These are phyloP conservation scores for Symbiodinium natans DNA, from an alignment of 73 alveolate species.

Conservation along the genomic window DNA sequence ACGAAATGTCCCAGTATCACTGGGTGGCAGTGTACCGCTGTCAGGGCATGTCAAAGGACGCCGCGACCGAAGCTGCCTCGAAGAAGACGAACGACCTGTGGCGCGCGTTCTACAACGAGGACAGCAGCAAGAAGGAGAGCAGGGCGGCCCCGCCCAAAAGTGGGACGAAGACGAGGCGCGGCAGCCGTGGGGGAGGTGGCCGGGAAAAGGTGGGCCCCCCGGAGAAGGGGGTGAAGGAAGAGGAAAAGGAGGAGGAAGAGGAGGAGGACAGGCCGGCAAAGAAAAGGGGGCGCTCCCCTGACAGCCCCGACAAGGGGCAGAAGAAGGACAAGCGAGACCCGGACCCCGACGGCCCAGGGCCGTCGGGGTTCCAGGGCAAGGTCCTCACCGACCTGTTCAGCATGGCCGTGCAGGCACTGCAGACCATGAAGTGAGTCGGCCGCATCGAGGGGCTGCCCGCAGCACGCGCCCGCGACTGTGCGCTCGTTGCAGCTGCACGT, in stretches of 20 bases:
- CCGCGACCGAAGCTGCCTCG: not conserved
- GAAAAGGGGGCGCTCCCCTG: too few relatives aligned
- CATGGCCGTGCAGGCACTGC: not conserved
- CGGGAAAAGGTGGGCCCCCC: not conserved
- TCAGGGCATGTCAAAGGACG: too few relatives aligned
- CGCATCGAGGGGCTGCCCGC: not conserved
- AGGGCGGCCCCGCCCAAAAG: too few relatives aligned
- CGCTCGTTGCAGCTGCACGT: not conserved
- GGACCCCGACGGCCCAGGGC: too few relatives aligned
- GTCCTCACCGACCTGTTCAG: not conserved
- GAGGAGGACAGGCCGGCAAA: too few relatives aligned
- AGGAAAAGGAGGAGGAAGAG: too few relatives aligned
- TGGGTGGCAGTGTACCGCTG: not conserved
- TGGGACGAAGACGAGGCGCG: too few relatives aligned
- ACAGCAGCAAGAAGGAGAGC: too few relatives aligned
- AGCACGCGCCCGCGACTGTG: not conserved
- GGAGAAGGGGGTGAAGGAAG: not conserved
- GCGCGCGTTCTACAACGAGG: not conserved
- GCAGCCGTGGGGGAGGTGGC: not conserved
- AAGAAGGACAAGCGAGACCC: not conserved
- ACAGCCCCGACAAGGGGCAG: too few relatives aligned
- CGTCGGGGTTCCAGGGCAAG: too few relatives aligned
- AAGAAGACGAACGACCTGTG: not conserved
- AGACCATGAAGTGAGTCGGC: not conserved
- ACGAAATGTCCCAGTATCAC: not conserved